A percentile compares a stretch with the other conserved stretches of the same genome.
Conservation (phyloP, 2,329 filamentous ascomycete genomes). For the Alternaria rosae region DNA sequence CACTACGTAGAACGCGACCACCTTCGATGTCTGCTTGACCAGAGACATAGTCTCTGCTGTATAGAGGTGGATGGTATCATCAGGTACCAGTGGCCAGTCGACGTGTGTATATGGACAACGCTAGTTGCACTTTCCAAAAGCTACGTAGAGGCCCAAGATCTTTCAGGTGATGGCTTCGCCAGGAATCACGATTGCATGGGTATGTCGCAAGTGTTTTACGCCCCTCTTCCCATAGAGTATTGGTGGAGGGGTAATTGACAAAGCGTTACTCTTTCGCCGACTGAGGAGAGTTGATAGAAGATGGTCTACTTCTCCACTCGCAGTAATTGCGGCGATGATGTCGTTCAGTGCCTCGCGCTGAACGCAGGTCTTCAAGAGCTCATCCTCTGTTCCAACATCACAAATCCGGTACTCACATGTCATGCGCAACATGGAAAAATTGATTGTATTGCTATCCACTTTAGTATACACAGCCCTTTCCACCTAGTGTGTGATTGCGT, state of each 20-base stretch:
- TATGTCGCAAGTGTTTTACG: conserved; percentile 51
- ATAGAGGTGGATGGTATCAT: neutral
- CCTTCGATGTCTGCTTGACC: neutral
- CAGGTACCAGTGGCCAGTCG: neutral
- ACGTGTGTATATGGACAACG: too few species aligned
- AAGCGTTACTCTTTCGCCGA: conserved; percentile 50
- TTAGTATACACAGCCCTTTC: conserved; percentile 5
- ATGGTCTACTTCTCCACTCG: conserved; percentile 37
- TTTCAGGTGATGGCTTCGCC: neutral
- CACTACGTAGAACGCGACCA: neutral
- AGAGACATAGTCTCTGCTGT: neutral
- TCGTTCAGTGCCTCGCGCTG: neutral
- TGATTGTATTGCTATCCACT: conserved; percentile 7
- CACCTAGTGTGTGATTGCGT: neutral
- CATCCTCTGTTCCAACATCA: neutral
- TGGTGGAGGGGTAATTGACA: conserved; percentile 50
- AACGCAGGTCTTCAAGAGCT: neutral
- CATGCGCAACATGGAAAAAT: conserved; percentile 3
- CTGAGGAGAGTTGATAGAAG: conserved; percentile 42
- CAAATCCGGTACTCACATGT: neutral
- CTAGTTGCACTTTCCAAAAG: neutral
- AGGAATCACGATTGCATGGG: neutral
- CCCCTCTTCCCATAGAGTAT: conserved; percentile 37
- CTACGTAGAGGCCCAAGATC: neutral
- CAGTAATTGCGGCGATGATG: conserved; percentile 33